phyloP scores from a whole-genome alignment of 257 asterid species.

The Gentiana straminea region DNA sequence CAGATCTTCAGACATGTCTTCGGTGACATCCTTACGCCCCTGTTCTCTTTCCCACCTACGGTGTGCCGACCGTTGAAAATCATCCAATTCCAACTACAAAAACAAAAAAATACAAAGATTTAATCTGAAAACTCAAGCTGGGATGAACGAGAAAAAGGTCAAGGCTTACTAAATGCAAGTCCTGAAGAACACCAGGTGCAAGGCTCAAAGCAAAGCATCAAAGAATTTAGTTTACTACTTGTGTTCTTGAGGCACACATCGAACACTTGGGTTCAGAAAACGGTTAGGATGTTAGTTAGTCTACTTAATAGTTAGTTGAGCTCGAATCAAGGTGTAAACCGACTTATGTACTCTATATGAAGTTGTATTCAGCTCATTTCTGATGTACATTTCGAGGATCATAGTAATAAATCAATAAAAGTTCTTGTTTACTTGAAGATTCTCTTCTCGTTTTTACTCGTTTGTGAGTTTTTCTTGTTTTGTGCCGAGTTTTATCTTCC shows the following conservation, averaged over 20 bases:
- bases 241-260: background rate
- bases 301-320: too few species aligned
- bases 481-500: too few species aligned
- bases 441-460: too few species aligned
- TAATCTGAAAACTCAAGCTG: background rate
- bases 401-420: too few species aligned
- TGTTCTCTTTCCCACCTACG: constrained; percentile 64
- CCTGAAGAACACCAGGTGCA: background rate
- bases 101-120: constrained; percentile 1
- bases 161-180: background rate
- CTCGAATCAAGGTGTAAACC: too few species aligned
- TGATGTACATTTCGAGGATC: too few species aligned
- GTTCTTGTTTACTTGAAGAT: too few species aligned
- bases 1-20: constrained; percentile 71
- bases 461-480: too few species aligned
- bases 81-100: constrained; percentile 62
- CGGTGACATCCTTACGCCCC: constrained; percentile 67
- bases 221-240: background rate
- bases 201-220: background rate
- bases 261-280: too few species aligned
- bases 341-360: too few species aligned
- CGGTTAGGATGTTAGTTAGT: too few species aligned
- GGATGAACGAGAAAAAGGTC: background rate
- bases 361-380: too few species aligned
- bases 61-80: constrained; percentile 34